Conservation (phyloP, 768 basidiomycete species). For the Clathrus columnatus region DNA sequence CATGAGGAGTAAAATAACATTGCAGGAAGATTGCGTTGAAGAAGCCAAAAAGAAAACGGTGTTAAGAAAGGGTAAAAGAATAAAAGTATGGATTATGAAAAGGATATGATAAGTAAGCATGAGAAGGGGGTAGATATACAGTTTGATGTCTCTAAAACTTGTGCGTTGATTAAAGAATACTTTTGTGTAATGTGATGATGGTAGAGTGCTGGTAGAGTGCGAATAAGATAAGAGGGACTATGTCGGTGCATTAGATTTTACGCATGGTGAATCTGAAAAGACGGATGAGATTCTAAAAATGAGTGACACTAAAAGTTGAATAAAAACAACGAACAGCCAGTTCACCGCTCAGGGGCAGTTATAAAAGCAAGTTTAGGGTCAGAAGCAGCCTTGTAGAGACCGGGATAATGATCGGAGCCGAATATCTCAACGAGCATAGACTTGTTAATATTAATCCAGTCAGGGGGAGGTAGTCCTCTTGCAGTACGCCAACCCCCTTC, state of each 20-base stretch:
- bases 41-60: background rate
- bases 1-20: background rate
- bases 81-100: background rate
- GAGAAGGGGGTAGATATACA: constrained; percentile 8
- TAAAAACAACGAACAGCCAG: no score
- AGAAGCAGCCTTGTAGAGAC: constrained; percentile 62
- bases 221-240: constrained; percentile 1
- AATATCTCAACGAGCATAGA: constrained; percentile 61
- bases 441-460: constrained; percentile 71
- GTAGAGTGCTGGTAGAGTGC: background rate
- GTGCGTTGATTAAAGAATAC: constrained; percentile 6
- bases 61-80: background rate
- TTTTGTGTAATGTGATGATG: background rate
- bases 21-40: background rate
- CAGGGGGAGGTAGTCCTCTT: constrained; percentile 66
- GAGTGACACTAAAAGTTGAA: background rate
- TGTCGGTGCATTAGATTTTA: background rate
- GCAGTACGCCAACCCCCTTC: constrained; percentile 65
- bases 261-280: background rate
- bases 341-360: background rate
- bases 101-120: background rate
- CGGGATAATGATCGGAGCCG: constrained; percentile 61
- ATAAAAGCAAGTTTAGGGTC: constrained; percentile 59
- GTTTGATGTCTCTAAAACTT: constrained; percentile 2
- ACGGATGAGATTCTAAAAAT: background rate